Percentiles rank a stretch among this genome's conserved stretches.
Conservation (phyloP, 805 yeast genomes). For the Grigorovia yakushimaensis region DNA sequence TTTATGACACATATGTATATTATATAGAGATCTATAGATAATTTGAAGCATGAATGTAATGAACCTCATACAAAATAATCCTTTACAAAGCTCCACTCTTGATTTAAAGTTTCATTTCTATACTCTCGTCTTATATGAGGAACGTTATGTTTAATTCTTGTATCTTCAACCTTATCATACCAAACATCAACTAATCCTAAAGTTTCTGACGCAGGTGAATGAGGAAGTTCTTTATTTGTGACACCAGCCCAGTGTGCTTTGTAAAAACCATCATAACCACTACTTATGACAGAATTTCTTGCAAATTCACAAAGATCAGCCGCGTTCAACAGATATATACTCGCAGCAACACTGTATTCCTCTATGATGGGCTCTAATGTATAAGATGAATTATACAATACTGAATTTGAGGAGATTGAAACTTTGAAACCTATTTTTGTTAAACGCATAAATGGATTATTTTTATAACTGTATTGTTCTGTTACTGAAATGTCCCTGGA, state of each 20-base stretch:
- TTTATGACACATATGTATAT: background rate
- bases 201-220: slow-evolving; percentile 9
- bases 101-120: slow-evolving; percentile 19
- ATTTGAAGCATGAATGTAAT: background rate
- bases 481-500: slow-evolving; percentile 18
- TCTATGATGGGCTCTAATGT: slow-evolving; percentile 27
- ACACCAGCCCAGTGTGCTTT: slow-evolving; percentile 29
- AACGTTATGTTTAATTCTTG: slow-evolving; percentile 26
- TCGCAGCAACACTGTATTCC: slow-evolving; percentile 29
- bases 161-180: slow-evolving; percentile 23
- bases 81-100: slow-evolving; percentile 22
- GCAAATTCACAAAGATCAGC: slow-evolving; percentile 27
- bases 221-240: slow-evolving; percentile 3
- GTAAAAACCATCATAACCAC: slow-evolving; percentile 26
- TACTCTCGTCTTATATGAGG: slow-evolving; percentile 22
- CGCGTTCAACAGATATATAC: slow-evolving; percentile 25
- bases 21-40: background rate
- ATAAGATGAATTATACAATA: slow-evolving; percentile 24
- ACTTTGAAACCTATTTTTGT: slow-evolving; percentile 23
- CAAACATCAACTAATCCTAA: slow-evolving; percentile 21
- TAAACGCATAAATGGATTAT: slow-evolving; percentile 25
- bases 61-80: slow-evolving; percentile 5
- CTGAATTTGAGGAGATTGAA: slow-evolving; percentile 21
- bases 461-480: slow-evolving; percentile 14
- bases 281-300: slow-evolving; percentile 21